These are phyloP conservation scores for Backusella parvicylindrica DNA, from an alignment of 192 early-diverging fungal genomes.

Conservation along the genomic window DNA sequence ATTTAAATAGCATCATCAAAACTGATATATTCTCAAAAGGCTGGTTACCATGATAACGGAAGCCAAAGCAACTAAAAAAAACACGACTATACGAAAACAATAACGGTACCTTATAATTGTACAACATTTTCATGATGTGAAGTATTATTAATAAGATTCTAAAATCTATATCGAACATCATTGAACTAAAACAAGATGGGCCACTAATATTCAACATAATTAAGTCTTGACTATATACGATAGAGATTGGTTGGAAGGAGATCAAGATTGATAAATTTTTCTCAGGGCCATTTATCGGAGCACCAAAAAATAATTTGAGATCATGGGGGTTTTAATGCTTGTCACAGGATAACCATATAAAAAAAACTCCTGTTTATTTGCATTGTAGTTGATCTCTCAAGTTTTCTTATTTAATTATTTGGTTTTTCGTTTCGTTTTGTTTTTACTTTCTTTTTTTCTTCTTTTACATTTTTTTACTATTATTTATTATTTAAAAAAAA, in stretches of 20 bases:
- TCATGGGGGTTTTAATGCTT: not conserved
- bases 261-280: not conserved
- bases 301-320: not conserved
- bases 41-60: not conserved
- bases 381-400: slow-evolving; percentile 2
- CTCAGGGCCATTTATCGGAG: not conserved
- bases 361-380: slow-evolving; percentile 4
- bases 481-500: not conserved
- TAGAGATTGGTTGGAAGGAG: not conserved
- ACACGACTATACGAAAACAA: not conserved
- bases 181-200: not conserved
- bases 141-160: not conserved
- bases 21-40: not conserved
- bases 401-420: not conserved
- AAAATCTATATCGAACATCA: not conserved
- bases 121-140: too few species aligned
- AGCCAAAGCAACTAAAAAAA: not conserved
- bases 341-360: not conserved
- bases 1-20: not conserved
- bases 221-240: not conserved
- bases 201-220: not conserved
- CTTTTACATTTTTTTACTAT: not conserved
- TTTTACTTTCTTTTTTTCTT: not conserved
- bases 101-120: not conserved
- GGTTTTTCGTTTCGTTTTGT: not conserved